Evolutionary conservation across 1,284 basidiomycete genomes (phyloP).

Genomic region (Malassezia japonica): DNA sequence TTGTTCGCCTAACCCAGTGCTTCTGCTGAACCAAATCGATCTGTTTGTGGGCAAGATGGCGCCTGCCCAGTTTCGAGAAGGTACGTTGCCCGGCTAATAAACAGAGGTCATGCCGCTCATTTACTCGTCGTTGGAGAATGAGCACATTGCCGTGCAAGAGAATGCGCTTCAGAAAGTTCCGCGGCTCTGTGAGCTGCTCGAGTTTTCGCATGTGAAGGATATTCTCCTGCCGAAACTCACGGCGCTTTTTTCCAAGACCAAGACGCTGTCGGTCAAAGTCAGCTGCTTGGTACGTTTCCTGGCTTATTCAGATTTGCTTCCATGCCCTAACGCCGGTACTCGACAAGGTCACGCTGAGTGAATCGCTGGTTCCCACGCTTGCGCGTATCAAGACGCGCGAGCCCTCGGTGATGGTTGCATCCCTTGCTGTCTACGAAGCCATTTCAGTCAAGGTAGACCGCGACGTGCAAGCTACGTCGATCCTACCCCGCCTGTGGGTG

Average conservation of each 20-base stretch:
- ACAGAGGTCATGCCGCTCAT: conserved; percentile 85
- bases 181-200: conserved; percentile 78
- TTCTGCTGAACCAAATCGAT: conserved; percentile 67
- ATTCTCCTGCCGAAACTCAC: conserved; percentile 39
- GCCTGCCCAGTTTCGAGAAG: conserved; percentile 73
- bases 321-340: conserved; percentile 82
- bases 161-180: conserved; percentile 76
- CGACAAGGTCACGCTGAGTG: conserved; percentile 85
- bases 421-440: conserved; percentile 83
- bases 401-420: conserved; percentile 56
- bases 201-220: conserved; percentile 51
- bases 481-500: conserved; percentile 42
- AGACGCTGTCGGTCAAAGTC: conserved; percentile 62
- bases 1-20: conserved; percentile 16
- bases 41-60: conserved; percentile 84
- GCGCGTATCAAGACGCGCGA: conserved; percentile 86
- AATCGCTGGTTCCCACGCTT: conserved; percentile 84
- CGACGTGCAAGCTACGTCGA: conserved; percentile 74
- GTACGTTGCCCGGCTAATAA: conserved; percentile 53
- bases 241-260: conserved; percentile 41
- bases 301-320: conserved; percentile 58
- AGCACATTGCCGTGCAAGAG: conserved; percentile 69
- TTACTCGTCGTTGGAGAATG: conserved; percentile 87
- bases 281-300: conserved; percentile 55
- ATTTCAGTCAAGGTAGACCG: conserved; percentile 92